Evolutionary conservation across 257 asterid genomes (phyloP).

Genomic region (Primulina huaijiensis): DNA sequence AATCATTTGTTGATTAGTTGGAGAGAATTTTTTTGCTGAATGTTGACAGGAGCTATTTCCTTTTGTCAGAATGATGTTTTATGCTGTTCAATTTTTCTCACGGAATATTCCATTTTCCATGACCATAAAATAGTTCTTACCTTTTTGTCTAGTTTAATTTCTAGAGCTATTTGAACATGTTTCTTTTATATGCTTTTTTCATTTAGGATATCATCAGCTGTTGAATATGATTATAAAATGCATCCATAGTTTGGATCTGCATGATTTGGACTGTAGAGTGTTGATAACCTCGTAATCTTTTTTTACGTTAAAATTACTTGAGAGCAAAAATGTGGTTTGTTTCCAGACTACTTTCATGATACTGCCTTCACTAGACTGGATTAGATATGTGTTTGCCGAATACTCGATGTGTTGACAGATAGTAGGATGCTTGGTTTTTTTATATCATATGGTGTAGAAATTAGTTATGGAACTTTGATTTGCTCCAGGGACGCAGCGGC

Average conservation of each 20-base stretch:
- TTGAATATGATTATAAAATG: neutral
- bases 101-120: slow-evolving; percentile 7
- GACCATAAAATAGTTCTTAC: neutral
- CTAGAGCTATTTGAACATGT: neutral
- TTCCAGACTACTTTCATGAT: neutral
- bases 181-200: neutral
- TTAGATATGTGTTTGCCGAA: neutral
- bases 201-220: neutral
- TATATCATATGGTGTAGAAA: slow-evolving; percentile 14
- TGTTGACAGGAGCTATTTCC: neutral
- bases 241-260: neutral
- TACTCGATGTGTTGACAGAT: slow-evolving; percentile 6
- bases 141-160: slow-evolving; percentile 2
- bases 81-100: neutral
- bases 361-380: neutral
- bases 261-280: slow-evolving; percentile 1
- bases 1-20: neutral
- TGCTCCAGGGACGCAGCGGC: slow-evolving; percentile 54
- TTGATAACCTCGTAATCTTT: neutral
- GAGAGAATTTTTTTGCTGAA: neutral
- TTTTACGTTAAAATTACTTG: neutral
- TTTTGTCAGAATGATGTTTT: neutral
- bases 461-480: slow-evolving; percentile 16
- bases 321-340: slow-evolving; percentile 2
- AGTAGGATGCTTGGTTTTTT: neutral